A percentile compares a stretch with the other conserved stretches of the same genome.
These are phyloP conservation scores for Moricandia arvensis DNA, from an alignment of 345 rosid species.

Conservation along the genomic window DNA sequence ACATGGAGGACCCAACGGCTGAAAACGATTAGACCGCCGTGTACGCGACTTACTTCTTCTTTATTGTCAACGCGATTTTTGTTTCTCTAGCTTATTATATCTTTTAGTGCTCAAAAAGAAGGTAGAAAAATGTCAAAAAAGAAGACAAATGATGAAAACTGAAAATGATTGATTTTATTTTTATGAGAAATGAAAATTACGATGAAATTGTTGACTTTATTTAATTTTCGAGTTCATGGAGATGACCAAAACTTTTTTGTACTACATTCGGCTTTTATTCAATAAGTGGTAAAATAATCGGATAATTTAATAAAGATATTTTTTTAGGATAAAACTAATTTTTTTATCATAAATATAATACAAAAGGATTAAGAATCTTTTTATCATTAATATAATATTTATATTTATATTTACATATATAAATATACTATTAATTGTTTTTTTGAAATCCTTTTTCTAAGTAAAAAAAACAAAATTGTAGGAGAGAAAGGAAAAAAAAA, in stretches of 20 bases:
- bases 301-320: background rate
- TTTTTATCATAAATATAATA: no score
- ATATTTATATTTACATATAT: no score
- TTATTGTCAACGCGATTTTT: slow-evolving; percentile 7
- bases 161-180: background rate
- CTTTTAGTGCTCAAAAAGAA: background rate
- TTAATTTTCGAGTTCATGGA: background rate
- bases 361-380: no score
- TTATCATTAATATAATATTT: background rate
- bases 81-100: background rate
- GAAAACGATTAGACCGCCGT: slow-evolving; percentile 20
- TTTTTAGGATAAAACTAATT: no score
- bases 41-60: slow-evolving; percentile 18
- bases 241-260: background rate
- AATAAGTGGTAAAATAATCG: background rate
- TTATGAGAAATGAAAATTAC: background rate
- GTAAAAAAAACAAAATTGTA: slow-evolving; percentile 6
- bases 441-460: no score
- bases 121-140: background rate
- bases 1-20: slow-evolving; percentile 37
- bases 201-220: background rate
- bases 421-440: no score
- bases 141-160: background rate
- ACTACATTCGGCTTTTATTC: no score
- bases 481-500: background rate